Evolutionary conservation across 1,284 basidiomycete species (phyloP).

Genomic region (Amylostereum chailletii): DNA sequence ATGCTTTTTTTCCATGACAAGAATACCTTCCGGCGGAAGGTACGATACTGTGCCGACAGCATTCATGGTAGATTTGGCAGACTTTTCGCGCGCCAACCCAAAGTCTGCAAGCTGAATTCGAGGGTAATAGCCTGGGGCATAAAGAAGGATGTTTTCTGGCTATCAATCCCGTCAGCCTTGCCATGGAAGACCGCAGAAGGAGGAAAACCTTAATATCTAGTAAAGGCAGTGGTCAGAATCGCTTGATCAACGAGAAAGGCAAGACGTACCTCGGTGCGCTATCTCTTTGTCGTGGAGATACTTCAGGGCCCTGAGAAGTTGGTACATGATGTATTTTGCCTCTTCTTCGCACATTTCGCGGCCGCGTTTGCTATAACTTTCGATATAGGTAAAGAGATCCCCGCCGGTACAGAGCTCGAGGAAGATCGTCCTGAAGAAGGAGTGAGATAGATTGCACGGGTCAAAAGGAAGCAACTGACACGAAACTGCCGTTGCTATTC

Average conservation of each 20-base stretch:
- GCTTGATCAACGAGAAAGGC: neutral
- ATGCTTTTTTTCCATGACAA: conserved; percentile 64
- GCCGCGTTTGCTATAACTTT: conserved; percentile 43
- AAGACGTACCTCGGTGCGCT: conserved; percentile 66
- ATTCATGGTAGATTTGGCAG: conserved; percentile 70
- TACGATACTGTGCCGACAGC: conserved; percentile 80
- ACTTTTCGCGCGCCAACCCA: conserved; percentile 73
- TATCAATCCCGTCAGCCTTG: conserved; percentile 18
- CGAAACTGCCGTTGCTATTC: conserved; percentile 38
- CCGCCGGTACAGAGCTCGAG: conserved; percentile 69
- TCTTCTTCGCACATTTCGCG: conserved; percentile 65
- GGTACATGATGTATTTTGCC: conserved; percentile 77
- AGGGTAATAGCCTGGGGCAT: conserved; percentile 70
- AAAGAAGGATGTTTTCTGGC: conserved; percentile 82
- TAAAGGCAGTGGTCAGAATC: neutral
- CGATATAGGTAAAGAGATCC: conserved; percentile 74
- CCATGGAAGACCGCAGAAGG: neutral
- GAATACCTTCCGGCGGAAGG: conserved; percentile 76
- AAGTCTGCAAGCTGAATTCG: conserved; percentile 81
- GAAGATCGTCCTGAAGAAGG: conserved; percentile 53
- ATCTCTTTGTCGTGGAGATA: conserved; percentile 72
- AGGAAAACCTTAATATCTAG: conserved; percentile 64
- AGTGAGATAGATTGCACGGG: conserved; percentile 1
- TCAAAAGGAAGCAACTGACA: conserved; percentile 29
- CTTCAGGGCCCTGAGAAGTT: conserved; percentile 62